Evolutionary conservation across 495 filamentous ascomycete species (phyloP), one percentile per base, ranked within the genome.

Genomic region (Parmelia sp.): DNA sequence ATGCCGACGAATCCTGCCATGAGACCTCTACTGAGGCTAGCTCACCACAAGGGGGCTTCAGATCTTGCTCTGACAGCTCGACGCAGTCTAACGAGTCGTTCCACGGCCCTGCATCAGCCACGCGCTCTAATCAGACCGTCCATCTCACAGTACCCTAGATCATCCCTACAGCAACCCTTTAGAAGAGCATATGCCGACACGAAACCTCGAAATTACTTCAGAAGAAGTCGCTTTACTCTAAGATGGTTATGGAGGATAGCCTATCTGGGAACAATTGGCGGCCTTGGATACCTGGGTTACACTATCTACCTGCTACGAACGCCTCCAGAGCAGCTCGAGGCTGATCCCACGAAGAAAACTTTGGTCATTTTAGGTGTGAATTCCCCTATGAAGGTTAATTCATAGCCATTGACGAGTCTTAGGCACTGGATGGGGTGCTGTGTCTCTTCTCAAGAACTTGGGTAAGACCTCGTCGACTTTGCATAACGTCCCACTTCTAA

Each of bases 391-490:
- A 12, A 33, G 14, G 15, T 7, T n/a, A 14, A 12, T 33, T 29
- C 11, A 27, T 56, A 69, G 49, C 51, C 33, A 57, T 65, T 72
- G 56, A 69, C 68, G 36, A 25, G 57, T 56, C 62, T 23, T 63
- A 96, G 91, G 92, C 68, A 95, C 92, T 69, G 94, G 94, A 70
- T 99, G 94, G 94, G 94, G 95, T 64, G 87, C 92, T 19, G 90
- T 99, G 65, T 94, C 92, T 63, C 87, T 99, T 45, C 84, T 99
- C 66, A 99, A 99, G 86, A 96, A 63, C 23, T 14, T 51, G 42
- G 61, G 61, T 33, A 63, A 19, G 61, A 6, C 4, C 60, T 11
- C 12, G 33, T 19, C 37, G 37, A 42, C 29, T 63, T 53, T 12
- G 49, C 11, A 27, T 4, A 25, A 9, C 35, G 19, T 19, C 31